These are phyloP conservation scores for Euphorbia pulcherrima DNA, from an alignment of 345 rosid species.

Conservation along the genomic window DNA sequence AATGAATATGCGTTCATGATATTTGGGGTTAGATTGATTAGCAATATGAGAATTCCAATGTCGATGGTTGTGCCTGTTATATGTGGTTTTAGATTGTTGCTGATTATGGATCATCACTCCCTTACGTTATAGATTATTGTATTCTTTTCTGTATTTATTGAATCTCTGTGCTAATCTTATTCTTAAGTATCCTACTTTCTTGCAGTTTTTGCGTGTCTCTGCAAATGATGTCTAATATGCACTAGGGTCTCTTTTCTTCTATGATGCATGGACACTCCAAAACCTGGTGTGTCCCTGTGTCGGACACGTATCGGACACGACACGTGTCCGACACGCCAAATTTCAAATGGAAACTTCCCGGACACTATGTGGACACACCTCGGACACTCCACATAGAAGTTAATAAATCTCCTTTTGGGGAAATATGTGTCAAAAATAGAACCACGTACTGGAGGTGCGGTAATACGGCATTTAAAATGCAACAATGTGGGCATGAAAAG, in stretches of 20 bases:
- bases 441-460: too few relatives aligned
- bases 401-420: too few relatives aligned
- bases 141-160: background rate
- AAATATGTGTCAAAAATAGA: too few relatives aligned
- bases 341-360: too few relatives aligned
- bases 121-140: background rate
- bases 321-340: too few relatives aligned
- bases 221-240: background rate
- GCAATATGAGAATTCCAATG: background rate
- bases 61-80: background rate
- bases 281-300: too few relatives aligned
- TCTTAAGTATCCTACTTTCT: background rate
- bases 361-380: too few relatives aligned
- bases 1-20: background rate
- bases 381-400: too few relatives aligned
- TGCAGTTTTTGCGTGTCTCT: background rate
- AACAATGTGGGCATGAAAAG: too few relatives aligned
- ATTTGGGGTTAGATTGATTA: background rate
- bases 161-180: background rate
- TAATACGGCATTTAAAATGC: too few relatives aligned
- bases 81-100: background rate
- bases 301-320: too few relatives aligned
- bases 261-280: too few relatives aligned
- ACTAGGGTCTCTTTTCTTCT: background rate
- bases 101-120: background rate